Conservation (phyloP, 1,284 basidiomycete genomes). For the Apiotrichum veenhuisii region DNA sequence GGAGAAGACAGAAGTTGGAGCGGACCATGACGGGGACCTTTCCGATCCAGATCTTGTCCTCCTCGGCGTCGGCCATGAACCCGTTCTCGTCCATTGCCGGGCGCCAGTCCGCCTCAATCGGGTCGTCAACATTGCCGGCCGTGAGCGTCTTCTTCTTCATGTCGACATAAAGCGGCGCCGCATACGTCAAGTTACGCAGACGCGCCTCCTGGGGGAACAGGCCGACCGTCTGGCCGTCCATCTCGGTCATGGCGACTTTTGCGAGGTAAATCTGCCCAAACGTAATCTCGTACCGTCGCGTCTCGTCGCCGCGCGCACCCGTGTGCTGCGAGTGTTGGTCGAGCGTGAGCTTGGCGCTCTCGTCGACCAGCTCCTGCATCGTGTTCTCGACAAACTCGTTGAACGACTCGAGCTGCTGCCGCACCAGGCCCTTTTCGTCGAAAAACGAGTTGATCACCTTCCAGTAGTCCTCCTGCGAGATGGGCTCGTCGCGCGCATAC, state of each 20-base stretch:
- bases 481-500: constrained; percentile 60
- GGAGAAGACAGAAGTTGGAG: constrained; percentile 90
- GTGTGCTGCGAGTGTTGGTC: constrained; percentile 96
- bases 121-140: constrained; percentile 66
- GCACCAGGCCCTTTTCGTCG: constrained; percentile 92
- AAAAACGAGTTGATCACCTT: constrained; percentile 95
- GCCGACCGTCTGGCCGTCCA: constrained; percentile 87
- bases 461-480: constrained; percentile 94
- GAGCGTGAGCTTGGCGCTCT: constrained; percentile 86
- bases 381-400: constrained; percentile 99
- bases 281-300: constrained; percentile 89
- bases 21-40: constrained; percentile 99
- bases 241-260: constrained; percentile 88
- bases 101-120: constrained; percentile 75
- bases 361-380: constrained; percentile 99
- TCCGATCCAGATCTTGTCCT: constrained; percentile 90
- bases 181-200: constrained; percentile 72
- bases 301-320: constrained; percentile 70
- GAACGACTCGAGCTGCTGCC: constrained; percentile 96
- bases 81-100: constrained; percentile 59
- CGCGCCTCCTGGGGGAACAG: constrained; percentile 98
- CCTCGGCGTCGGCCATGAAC: constrained; percentile 61
- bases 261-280: constrained; percentile 98
- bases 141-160: constrained; percentile 82
- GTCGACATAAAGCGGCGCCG: constrained; percentile 93